These are phyloP conservation scores for Leucocoprinus sp. DNA, from an alignment of 768 basidiomycete genomes.

Conservation along the genomic window DNA sequence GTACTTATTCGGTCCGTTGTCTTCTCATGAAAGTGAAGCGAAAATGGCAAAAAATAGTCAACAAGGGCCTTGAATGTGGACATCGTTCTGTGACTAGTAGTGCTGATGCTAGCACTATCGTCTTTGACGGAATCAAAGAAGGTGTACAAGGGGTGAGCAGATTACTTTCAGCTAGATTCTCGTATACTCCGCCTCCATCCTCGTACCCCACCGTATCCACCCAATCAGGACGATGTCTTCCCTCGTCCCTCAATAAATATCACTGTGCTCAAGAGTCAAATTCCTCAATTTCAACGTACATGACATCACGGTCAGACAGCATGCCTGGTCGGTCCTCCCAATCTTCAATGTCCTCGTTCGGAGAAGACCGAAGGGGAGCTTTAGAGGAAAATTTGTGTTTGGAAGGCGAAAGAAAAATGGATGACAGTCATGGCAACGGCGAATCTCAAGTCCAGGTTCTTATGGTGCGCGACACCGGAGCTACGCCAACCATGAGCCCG, in stretches of 20 bases:
- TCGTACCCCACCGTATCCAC: neutral
- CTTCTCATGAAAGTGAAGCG: conserved; percentile 48
- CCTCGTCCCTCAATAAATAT: conserved; percentile 16
- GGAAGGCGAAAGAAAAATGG: conserved; percentile 13
- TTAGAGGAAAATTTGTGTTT: neutral
- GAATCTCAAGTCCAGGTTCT: conserved; percentile 23
- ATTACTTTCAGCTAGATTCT: conserved; percentile 42
- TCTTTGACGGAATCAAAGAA: conserved; percentile 54
- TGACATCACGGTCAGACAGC: conserved; percentile 14
- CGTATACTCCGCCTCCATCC: conserved; percentile 5
- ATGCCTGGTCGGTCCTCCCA: conserved; percentile 33
- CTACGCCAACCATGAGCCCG: conserved; percentile 40
- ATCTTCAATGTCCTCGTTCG: conserved; percentile 38
- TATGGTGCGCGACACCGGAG: conserved; percentile 42
- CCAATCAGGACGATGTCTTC: conserved; percentile 11
- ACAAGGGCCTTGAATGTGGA: conserved; percentile 43
- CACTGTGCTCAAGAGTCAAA: conserved; percentile 20
- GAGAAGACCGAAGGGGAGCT: conserved; percentile 19
- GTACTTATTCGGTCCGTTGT: neutral
- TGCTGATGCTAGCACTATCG: conserved; percentile 4
- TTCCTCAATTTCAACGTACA: conserved; percentile 23
- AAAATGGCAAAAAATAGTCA: conserved; percentile 78
- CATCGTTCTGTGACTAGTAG: conserved; percentile 10
- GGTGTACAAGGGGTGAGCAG: conserved; percentile 54
- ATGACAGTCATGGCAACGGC: conserved; percentile 13